Percentiles rank a stretch among this genome's conserved stretches.
Evolutionary conservation across 1,139 yeast genomes (phyloP).

Genomic region (Yarrowia galli): DNA sequence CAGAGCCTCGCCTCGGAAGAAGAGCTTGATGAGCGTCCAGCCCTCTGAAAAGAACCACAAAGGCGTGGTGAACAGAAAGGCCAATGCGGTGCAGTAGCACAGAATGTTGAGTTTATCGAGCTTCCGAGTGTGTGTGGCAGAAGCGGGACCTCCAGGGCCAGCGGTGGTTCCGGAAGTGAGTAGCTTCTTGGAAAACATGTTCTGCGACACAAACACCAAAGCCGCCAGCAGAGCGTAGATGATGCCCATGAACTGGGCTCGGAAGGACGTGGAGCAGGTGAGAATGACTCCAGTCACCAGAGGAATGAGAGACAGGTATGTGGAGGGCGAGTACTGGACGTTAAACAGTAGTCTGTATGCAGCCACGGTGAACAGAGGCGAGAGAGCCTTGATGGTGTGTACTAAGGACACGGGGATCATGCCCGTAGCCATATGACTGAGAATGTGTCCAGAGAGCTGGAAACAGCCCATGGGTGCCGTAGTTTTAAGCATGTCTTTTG

Average conservation of each 20-base stretch:
- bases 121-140: constrained; percentile 48
- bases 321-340: constrained; percentile 63
- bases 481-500: constrained; percentile 62
- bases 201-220: constrained; percentile 87
- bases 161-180: constrained; percentile 57
- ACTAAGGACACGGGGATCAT: constrained; percentile 89
- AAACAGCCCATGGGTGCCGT: constrained; percentile 93
- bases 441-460: constrained; percentile 88
- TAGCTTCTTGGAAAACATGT: constrained; percentile 85
- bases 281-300: constrained; percentile 83
- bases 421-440: constrained; percentile 88
- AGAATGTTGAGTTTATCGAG: constrained; percentile 84
- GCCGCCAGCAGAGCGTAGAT: constrained; percentile 79
- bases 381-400: constrained; percentile 87
- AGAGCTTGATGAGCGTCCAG: constrained; percentile 41
- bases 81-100: constrained; percentile 82
- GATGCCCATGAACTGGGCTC: constrained; percentile 66
- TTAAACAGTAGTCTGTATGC: constrained; percentile 71
- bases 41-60: constrained; percentile 76
- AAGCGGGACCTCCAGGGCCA: constrained; percentile 39
- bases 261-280: constrained; percentile 64
- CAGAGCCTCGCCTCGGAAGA: constrained; percentile 30
- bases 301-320: constrained; percentile 80
- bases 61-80: constrained; percentile 80
- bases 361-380: constrained; percentile 86